Evolutionary conservation across 192 early-diverging fungal species (phyloP).

Genomic region (Entophlyctis luteolus): DNA sequence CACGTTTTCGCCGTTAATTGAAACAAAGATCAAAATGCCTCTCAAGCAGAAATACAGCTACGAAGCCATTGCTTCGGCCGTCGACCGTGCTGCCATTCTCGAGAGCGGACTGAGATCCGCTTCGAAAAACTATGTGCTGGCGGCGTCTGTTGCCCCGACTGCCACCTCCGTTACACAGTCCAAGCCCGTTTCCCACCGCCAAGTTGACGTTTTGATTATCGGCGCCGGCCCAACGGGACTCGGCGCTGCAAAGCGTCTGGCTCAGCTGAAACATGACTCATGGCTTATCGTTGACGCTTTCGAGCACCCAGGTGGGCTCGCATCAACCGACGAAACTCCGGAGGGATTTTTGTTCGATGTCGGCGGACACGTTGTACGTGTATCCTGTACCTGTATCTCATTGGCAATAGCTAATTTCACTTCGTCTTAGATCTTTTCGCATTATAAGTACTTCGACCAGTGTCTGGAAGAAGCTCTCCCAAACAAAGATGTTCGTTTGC

Average conservation of each 20-base stretch:
- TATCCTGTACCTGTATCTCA: not conserved
- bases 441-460: slow-evolving; percentile 38
- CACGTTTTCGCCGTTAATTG: not conserved
- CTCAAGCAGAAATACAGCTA: not conserved
- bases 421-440: slow-evolving; percentile 28
- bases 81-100: not conserved
- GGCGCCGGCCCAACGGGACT: slow-evolving; percentile 39
- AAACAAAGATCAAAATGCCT: not conserved
- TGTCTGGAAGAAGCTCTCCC: slow-evolving; percentile 29
- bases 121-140: not conserved
- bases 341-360: slow-evolving; percentile 38
- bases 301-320: slow-evolving; percentile 29
- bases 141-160: not conserved
- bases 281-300: slow-evolving; percentile 31
- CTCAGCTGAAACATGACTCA: slow-evolving; percentile 20
- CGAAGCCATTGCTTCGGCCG: not conserved
- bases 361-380: slow-evolving; percentile 32
- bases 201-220: slow-evolving; percentile 34
- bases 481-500: slow-evolving; percentile 14
- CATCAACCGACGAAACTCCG: slow-evolving; percentile 32
- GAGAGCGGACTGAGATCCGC: not conserved
- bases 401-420: not conserved
- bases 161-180: not conserved
- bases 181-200: not conserved
- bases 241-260: slow-evolving; percentile 31